Evolutionary conservation across 441 rosid species (phyloP).

Genomic region (Populus hybrid): DNA sequence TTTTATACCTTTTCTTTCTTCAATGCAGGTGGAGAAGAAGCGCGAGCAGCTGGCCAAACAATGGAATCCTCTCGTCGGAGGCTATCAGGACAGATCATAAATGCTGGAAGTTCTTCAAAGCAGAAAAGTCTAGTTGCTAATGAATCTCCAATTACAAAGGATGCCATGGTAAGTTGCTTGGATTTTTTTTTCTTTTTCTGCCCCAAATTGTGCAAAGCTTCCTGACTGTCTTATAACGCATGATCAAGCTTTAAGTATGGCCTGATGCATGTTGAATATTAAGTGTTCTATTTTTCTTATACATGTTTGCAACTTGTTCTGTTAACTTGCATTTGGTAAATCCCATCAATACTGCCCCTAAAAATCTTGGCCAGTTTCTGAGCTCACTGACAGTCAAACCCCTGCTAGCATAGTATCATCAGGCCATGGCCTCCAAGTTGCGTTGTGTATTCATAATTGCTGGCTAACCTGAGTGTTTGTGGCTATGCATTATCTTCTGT

Average conservation of each 20-base stretch:
- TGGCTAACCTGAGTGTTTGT: not conserved
- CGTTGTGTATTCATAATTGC: not conserved
- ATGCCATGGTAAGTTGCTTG: conserved; percentile 45
- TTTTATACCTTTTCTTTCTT: not conserved
- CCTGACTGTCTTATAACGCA: not conserved
- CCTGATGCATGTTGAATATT: not conserved
- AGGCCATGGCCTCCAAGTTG: not conserved
- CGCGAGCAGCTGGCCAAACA: conserved; percentile 56
- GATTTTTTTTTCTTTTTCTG: not conserved
- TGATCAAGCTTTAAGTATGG: not conserved
- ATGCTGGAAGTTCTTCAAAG: conserved; percentile 57
- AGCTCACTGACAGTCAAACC: not conserved
- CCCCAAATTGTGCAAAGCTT: not conserved
- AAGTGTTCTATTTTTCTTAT: not conserved
- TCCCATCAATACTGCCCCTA: not conserved
- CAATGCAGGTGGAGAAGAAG: conserved; percentile 63
- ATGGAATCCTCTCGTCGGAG: conserved; percentile 61
- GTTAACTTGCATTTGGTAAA: not conserved
- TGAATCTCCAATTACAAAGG: conserved; percentile 63
- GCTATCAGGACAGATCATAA: conserved; percentile 58
- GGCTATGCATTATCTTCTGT: not conserved
- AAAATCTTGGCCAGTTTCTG: not conserved
- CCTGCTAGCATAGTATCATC: not conserved
- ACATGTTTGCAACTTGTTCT: not conserved
- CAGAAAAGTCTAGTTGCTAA: conserved; percentile 70